Evolutionary conservation across 331 rosid genomes (phyloP).

Genomic region (Quercus phellos): DNA sequence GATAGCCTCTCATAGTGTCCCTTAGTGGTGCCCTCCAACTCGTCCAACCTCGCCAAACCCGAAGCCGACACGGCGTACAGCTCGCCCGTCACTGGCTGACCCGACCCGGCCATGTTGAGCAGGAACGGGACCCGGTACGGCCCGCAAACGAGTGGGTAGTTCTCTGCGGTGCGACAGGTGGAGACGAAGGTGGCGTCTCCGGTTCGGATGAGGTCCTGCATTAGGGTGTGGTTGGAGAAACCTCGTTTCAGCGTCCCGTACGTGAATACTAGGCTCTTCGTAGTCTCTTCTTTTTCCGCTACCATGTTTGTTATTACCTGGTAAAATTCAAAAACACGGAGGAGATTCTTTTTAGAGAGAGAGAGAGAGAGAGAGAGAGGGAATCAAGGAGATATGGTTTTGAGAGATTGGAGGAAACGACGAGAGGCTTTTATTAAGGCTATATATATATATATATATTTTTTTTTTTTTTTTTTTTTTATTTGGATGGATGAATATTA

Average conservation of each 20-base stretch:
- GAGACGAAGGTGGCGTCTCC: constrained; percentile 67
- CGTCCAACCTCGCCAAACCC: constrained; percentile 48
- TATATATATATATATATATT: too few relatives aligned
- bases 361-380: neutral
- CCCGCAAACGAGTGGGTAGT: constrained; percentile 70
- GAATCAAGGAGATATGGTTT: too few relatives aligned
- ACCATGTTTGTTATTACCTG: neutral
- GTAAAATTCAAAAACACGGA: neutral
- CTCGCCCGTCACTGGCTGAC: constrained; percentile 56
- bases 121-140: constrained; percentile 73
- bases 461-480: too few relatives aligned
- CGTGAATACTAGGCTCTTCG: constrained; percentile 40
- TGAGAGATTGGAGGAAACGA: too few relatives aligned
- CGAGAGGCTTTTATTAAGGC: too few relatives aligned
- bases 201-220: constrained; percentile 52
- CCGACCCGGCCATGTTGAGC: constrained; percentile 56
- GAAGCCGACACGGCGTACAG: constrained; percentile 51
- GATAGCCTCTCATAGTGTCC: constrained; percentile 71
- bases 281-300: neutral
- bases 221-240: constrained; percentile 61
- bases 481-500: too few relatives aligned
- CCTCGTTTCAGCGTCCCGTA: constrained; percentile 68
- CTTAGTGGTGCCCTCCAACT: constrained; percentile 59
- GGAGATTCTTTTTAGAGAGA: neutral
- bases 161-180: constrained; percentile 34